Conservation (phyloP, 495 filamentous ascomycete genomes). For the Penicillium roqueforti region DNA sequence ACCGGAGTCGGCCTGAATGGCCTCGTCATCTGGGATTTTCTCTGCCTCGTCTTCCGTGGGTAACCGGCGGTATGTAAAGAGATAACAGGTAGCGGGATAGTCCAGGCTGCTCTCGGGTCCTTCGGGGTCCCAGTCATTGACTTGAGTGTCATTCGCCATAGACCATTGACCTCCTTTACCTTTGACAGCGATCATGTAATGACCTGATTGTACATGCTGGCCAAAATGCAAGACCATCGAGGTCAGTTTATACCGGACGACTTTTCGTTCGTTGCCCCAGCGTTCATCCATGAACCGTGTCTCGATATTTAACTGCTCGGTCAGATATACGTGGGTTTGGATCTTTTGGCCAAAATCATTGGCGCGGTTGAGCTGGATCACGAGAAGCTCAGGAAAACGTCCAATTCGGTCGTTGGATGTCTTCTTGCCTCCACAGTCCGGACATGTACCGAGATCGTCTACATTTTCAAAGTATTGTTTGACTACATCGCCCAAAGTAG, state of each 20-base stretch:
- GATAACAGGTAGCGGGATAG: slow-evolving; percentile 5
- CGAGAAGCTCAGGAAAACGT: slow-evolving; percentile 9
- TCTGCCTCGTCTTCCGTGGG: not conserved
- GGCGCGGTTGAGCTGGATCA: slow-evolving; percentile 15
- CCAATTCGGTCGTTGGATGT: not conserved
- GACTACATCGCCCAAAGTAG: not conserved
- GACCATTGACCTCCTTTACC: slow-evolving; percentile 23
- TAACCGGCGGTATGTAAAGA: slow-evolving; percentile 25
- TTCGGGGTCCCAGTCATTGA: not conserved
- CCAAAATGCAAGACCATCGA: slow-evolving; percentile 28
- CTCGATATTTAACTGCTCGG: not conserved
- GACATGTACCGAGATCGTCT: not conserved
- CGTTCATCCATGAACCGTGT: slow-evolving; percentile 3
- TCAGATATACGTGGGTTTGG: not conserved
- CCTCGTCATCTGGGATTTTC: not conserved
- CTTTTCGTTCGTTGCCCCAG: not conserved
- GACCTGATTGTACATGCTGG: slow-evolving; percentile 11
- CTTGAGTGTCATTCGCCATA: slow-evolving; percentile 20
- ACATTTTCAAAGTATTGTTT: not conserved
- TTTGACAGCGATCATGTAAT: slow-evolving; percentile 30
- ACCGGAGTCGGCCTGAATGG: not conserved
- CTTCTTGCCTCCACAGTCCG: not conserved
- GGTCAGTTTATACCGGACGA: slow-evolving; percentile 26
- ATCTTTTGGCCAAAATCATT: not conserved
- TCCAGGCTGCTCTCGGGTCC: not conserved